Percentiles rank a stretch among this genome's conserved stretches.
These are phyloP conservation scores for Alternaria incomplexa DNA, from an alignment of 2,329 filamentous ascomycete species.

Conservation along the genomic window DNA sequence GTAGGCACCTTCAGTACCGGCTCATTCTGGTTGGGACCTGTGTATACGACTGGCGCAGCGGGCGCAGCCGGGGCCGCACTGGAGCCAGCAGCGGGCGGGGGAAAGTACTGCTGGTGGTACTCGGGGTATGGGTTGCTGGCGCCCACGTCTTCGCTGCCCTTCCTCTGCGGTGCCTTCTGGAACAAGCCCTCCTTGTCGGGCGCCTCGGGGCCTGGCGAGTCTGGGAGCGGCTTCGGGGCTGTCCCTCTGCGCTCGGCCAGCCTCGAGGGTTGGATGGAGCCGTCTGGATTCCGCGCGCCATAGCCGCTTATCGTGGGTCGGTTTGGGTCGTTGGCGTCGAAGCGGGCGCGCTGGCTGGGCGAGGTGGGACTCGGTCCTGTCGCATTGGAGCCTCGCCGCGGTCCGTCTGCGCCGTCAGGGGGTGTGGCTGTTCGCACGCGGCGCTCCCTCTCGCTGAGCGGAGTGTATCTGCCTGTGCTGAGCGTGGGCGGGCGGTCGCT, in stretches of 20 bases:
- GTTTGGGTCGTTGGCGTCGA: conserved; percentile 57
- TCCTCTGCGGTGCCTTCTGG: conserved; percentile 63
- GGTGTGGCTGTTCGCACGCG: conserved; percentile 44
- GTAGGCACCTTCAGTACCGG: conserved; percentile 59
- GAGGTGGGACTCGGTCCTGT: conserved; percentile 38
- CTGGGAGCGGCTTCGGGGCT: conserved; percentile 81
- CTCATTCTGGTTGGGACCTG: conserved; percentile 30
- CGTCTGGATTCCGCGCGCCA: conserved; percentile 42
- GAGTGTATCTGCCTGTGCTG: conserved; percentile 41
- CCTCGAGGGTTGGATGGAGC: conserved; percentile 59
- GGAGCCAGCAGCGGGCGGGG: conserved; percentile 44
- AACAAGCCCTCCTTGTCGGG: conserved; percentile 82
- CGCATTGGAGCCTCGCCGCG: conserved; percentile 39
- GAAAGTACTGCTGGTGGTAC: conserved; percentile 68
- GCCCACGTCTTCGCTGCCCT: conserved; percentile 24
- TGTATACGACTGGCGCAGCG: conserved; percentile 7
- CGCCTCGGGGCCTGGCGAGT: conserved; percentile 78
- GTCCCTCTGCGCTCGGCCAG: conserved; percentile 83
- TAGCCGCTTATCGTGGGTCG: conserved; percentile 56
- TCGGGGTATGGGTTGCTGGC: conserved; percentile 55
- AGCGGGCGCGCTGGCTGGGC: conserved; percentile 48
- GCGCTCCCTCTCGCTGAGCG: conserved; percentile 46
- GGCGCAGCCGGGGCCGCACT: background rate
- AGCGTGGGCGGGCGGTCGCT: conserved; percentile 39
- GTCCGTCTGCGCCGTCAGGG: conserved; percentile 36